Conservation (phyloP, 306 rosid species). For the Prunus armeniaca region DNA sequence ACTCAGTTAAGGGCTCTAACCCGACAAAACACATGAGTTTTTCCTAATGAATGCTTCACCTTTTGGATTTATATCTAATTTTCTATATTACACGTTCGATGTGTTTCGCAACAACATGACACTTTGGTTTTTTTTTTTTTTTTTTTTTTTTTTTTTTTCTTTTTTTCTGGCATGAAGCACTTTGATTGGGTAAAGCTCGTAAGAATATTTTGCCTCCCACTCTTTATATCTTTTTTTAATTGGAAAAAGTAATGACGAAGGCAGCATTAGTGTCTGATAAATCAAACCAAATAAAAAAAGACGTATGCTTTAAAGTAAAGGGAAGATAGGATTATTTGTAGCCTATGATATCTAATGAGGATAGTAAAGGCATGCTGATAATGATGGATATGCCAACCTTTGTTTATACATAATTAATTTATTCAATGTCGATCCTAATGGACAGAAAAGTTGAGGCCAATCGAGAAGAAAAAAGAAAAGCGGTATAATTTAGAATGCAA, state of each 20-base stretch:
- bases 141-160: no score
- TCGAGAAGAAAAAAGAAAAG: not conserved
- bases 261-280: conserved; percentile 17
- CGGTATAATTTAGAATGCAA: conserved; percentile 1
- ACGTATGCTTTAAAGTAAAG: conserved; percentile 37
- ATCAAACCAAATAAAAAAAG: conserved; percentile 43
- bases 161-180: not conserved
- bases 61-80: no score
- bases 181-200: not conserved
- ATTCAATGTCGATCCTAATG: conserved; percentile 25
- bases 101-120: not conserved
- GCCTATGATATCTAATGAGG: conserved; percentile 19
- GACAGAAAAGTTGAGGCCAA: conserved; percentile 27
- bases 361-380: conserved; percentile 37
- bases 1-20: no score
- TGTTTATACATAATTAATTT: conserved; percentile 3
- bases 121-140: not conserved
- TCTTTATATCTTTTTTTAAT: not conserved
- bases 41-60: no score
- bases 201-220: not conserved
- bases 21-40: no score
- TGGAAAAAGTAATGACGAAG: conserved; percentile 40
- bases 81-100: not conserved
- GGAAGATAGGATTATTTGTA: conserved; percentile 20
- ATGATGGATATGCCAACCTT: conserved; percentile 31